Evolutionary conservation across 225 moss, liverwort and hornwort species (phyloP).

Genomic region (Antitrichia curtipendula): DNA sequence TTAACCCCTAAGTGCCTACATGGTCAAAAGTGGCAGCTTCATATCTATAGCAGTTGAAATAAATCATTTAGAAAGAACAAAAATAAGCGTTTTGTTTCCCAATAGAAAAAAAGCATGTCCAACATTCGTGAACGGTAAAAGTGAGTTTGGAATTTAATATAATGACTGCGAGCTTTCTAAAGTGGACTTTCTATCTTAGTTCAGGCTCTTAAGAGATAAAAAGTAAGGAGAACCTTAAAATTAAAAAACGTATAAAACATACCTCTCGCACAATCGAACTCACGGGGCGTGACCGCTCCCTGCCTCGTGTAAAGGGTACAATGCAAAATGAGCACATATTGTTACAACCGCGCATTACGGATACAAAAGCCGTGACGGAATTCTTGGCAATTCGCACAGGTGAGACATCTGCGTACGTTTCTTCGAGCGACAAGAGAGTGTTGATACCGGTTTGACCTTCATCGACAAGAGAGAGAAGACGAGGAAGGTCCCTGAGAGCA

Average conservation of each 20-base stretch:
- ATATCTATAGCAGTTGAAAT: background rate
- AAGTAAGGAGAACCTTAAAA: background rate
- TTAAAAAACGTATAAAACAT: background rate
- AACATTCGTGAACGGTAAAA: background rate
- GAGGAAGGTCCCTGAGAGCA: constrained; percentile 75
- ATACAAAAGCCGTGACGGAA: constrained; percentile 80
- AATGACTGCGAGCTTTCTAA: background rate
- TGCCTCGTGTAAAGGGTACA: constrained; percentile 89
- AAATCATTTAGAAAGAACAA: background rate
- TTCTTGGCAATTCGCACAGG: constrained; percentile 86
- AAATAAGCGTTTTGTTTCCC: background rate
- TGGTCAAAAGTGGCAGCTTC: background rate
- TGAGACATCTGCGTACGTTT: constrained; percentile 97
- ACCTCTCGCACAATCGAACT: constrained; percentile 79
- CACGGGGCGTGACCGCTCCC: constrained; percentile 84
- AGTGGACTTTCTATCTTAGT: background rate
- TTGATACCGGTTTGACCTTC: constrained; percentile 95
- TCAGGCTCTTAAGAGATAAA: background rate
- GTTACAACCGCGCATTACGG: constrained; percentile 98
- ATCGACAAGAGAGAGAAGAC: constrained; percentile 78
- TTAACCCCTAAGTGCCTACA: no score
- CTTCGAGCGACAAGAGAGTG: constrained; percentile 84
- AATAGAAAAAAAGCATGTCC: background rate
- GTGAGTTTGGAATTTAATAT: background rate
- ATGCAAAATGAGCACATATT: constrained; percentile 99